Conservation (phyloP, 1,284 basidiomycete species). For the Cystobasidium sp. region DNA sequence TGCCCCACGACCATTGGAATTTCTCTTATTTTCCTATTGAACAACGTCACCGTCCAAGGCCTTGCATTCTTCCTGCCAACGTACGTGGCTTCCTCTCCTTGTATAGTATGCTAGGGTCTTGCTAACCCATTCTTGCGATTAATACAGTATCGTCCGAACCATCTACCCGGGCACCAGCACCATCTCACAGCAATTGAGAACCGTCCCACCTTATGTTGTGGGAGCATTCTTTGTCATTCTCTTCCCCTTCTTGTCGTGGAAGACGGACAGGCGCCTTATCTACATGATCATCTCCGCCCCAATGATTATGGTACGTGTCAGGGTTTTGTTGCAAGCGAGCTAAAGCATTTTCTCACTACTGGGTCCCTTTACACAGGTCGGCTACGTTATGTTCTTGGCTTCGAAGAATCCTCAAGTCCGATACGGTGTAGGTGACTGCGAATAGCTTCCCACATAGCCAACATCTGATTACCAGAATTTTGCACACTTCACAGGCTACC, state of each 20-base stretch:
- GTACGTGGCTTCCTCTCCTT: constrained; percentile 30
- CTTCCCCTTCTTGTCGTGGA: constrained; percentile 53
- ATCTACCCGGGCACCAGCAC: constrained; percentile 56
- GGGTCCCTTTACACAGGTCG: constrained; percentile 25
- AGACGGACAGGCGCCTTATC: constrained; percentile 52
- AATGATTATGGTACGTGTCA: constrained; percentile 54
- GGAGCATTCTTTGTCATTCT: constrained; percentile 52
- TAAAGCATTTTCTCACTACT: constrained; percentile 11
- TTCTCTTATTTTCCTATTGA: constrained; percentile 56
- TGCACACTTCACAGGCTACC: constrained; percentile 4
- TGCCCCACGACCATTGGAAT: constrained; percentile 48
- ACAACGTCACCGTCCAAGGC: constrained; percentile 55
- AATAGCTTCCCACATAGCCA: neutral
- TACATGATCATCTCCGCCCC: constrained; percentile 52
- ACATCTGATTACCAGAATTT: neutral
- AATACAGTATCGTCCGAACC: constrained; percentile 52
- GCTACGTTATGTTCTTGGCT: constrained; percentile 54
- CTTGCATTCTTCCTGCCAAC: constrained; percentile 56
- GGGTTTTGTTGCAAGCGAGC: too few species aligned
- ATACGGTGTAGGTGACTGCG: constrained; percentile 51
- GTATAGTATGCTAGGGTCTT: constrained; percentile 37
- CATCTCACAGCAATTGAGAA: constrained; percentile 55
- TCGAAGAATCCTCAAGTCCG: constrained; percentile 48
- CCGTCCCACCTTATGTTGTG: constrained; percentile 55
- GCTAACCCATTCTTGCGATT: constrained; percentile 37